Conservation (phyloP, 306 rosid genomes). For the Ormosia semicastrata region DNA sequence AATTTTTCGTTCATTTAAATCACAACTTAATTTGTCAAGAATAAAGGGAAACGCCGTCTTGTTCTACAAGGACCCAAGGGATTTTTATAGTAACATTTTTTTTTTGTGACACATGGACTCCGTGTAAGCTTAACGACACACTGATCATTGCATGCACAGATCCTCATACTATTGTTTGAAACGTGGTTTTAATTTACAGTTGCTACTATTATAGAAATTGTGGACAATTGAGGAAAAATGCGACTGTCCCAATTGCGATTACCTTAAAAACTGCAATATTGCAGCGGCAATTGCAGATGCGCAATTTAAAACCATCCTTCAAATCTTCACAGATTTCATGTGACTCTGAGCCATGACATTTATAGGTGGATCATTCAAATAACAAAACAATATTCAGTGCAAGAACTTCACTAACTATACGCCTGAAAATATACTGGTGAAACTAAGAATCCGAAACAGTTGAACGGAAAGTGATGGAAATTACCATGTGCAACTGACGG, state of each 20-base stretch:
- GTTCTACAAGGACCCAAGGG: background rate
- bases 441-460: background rate
- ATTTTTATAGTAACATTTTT: background rate
- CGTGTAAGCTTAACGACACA: background rate
- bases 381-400: background rate
- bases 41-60: background rate
- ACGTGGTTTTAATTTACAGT: too few relatives aligned
- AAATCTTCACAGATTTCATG: background rate
- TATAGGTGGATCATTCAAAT: background rate
- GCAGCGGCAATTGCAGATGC: too few relatives aligned
- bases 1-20: background rate
- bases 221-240: too few relatives aligned
- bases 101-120: background rate
- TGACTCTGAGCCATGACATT: background rate
- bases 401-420: background rate
- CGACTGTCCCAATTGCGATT: too few relatives aligned
- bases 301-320: too few relatives aligned
- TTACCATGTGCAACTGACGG: slow-evolving; percentile 68
- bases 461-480: background rate
- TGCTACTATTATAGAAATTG: too few relatives aligned
- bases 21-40: background rate
- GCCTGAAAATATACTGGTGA: background rate
- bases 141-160: background rate
- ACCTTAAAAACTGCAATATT: too few relatives aligned
- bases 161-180: background rate